Evolutionary conservation across 805 yeast species (phyloP), one percentile per base, ranked within the genome.

Genomic region (Ogataea zsoltii): DNA sequence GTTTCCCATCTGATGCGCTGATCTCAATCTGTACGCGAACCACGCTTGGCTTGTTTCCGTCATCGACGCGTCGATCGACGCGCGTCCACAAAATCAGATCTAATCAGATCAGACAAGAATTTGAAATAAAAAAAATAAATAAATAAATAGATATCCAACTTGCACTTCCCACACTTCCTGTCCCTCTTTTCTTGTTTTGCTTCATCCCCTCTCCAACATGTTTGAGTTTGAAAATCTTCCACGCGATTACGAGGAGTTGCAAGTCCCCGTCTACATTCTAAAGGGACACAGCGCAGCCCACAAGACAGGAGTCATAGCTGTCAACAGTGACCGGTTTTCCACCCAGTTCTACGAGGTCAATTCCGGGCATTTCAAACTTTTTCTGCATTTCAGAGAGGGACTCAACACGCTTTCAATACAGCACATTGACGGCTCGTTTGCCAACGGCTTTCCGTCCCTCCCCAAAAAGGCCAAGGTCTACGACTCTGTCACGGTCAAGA

Each of bases 331-430:
- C 42, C 49, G 48, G 17, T 83, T 82, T 49, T 96, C 97, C 0
- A 78, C 88, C 0, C 83, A 80, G 55, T 71, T 74, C 43, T 86
- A 74, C 56, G 96, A 91, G 48, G 79, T 90, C 6, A 79, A 81
- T 42, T 68, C 76, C 16, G 83, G 85, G 1, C 74, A 76, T 48
- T 92, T 91, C 73, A 91, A 90, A 63, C 87, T 88, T 0, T 85
- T 85, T 49, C 72, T 91, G 15, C 77, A 81, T 16, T 45, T 62
- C 18, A 82, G 58, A 16, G 40, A 85, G 0, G 91, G 92, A n/a
- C 65, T 64, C 17, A 92, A 91, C 59, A 62, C 60, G 3, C 61
- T 91, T 33, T 58, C 66, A 2, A 75, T 87, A 5, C 73, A 75
- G 2, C 81, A 77, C 23, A 61, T 68, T 16, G 68, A 69, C 11